Evolutionary conservation across 352 stramenopile genomes (phyloP), one percentile per base, ranked within the genome.

Genomic region (Pythium grandisporangium): DNA sequence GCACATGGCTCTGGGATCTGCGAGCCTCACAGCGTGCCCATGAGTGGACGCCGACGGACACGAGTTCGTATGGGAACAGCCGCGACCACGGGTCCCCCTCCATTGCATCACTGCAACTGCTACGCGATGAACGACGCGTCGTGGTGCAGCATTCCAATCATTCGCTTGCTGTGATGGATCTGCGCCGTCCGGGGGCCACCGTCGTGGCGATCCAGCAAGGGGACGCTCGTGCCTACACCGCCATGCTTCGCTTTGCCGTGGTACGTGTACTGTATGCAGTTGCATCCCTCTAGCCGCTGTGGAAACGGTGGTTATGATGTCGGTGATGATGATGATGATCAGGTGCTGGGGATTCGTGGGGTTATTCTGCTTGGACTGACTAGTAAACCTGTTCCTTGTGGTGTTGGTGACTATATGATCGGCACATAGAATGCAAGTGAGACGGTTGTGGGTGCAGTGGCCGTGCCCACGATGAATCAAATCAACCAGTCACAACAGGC

Each of bases 1-100:
- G 46, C 1, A 57, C 58, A 14, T 81, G 68, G 68, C 53, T 70
- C 6, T 81, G 68, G 68, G 68, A 81, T 30, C 37, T 72, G 16
- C 68, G 68, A 25, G 30, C 51, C 4, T 37, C 23, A 17, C 30
- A 50, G 6, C 55, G 55, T 1, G 42, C 42, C 1, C 41, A 56
- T 6, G 55, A 63, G 23, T n/a, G n/a, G n/a, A n/a, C n/a, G n/a
- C n/a, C n/a, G n/a, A n/a, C n/a, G n/a, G n/a, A n/a, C n/a, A n/a
- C n/a, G n/a, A n/a, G n/a, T n/a, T n/a, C n/a, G n/a, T n/a, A n/a
- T n/a, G n/a, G n/a, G n/a, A n/a, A n/a, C n/a, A n/a, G n/a, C n/a
- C n/a, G n/a, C n/a, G n/a, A n/a, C n/a, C n/a, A n/a, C n/a, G n/a
- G n/a, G 25, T 45, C 14, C 10, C 19, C 30, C 14, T 13, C 30